Base-by-base conservation (phyloP, 2,329 filamentous ascomycete species). In the Verticillium nonalfalfae region DNA sequence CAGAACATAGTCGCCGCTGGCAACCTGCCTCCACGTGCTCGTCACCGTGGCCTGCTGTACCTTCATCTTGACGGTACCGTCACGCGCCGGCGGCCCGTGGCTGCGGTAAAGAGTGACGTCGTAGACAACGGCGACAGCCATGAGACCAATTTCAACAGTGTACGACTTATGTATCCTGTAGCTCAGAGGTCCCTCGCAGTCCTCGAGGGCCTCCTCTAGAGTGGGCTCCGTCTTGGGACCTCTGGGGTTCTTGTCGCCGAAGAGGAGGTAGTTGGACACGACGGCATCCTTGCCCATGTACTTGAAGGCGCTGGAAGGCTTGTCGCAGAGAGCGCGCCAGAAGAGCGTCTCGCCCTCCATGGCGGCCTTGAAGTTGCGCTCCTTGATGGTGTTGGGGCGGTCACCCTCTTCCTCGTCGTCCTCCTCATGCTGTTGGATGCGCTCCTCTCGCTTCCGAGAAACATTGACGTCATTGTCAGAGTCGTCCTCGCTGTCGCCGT, bases 221-320 rank as follows among this genome's bases (percentile, higher is more conserved):
- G 33, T 65, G 9, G 70, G 71, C n/a, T 68, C 65, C 15, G 68
- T 68, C 33, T 71, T 66, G 59, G 70, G 68, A 31, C 61, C 63
- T 60, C 68, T 62, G 31, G 68, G 64, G 4, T 67, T 67, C 56
- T 66, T 57, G 57, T 65, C 64, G 11, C 71, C 69, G 9, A 69
- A 67, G 10, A 75, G 65, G 31, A 76, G 63, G 26, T 73, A 73
- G 67, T 73, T 73, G 65, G 74, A 69, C 68, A 76, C 73, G 66
- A 74, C 67, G 68, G 71, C 73, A 68, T 75, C 74, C 63, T 73
- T 69, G 62, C 72, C 72, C 52, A 76, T 65, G 72, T 75, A 76
- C 62, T 75, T 74, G 54, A 70, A 67, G 0, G 73, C 72, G 7
- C 68, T 62, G 45, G 71, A 70, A 55, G 73, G 73, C 58, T 71